phyloP scores from a whole-genome alignment of 1,284 basidiomycete species.

The Pseudozyma thailandica region DNA sequence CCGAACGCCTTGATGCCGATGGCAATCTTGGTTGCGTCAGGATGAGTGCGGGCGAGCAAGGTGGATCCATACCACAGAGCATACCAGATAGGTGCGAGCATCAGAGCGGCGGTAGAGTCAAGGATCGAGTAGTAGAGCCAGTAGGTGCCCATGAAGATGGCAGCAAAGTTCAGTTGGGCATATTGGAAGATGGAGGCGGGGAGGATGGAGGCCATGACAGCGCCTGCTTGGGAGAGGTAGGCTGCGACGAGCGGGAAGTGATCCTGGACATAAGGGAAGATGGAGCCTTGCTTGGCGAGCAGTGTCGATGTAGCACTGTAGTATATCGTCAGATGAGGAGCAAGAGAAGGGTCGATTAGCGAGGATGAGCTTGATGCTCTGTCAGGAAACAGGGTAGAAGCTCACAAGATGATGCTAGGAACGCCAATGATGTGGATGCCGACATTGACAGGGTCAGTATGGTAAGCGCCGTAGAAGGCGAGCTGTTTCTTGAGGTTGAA shows the following conservation, averaged over 20 bases:
- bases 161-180: constrained; percentile 36
- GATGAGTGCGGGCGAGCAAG: constrained; percentile 23
- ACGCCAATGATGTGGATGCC: constrained; percentile 61
- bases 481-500: constrained; percentile 56
- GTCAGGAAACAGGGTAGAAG: background rate
- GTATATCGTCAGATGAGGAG: background rate
- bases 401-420: constrained; percentile 58
- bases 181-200: constrained; percentile 30
- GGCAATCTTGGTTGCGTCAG: constrained; percentile 37
- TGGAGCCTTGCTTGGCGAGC: constrained; percentile 38
- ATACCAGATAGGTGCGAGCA: constrained; percentile 55
- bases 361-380: no score
- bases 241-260: constrained; percentile 31
- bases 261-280: constrained; percentile 39
- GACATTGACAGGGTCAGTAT: constrained; percentile 59
- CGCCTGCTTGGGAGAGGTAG: constrained; percentile 38
- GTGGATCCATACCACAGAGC: constrained; percentile 34
- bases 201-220: constrained; percentile 18
- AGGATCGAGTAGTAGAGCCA: constrained; percentile 57
- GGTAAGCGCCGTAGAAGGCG: constrained; percentile 63
- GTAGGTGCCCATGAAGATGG: constrained; percentile 51
- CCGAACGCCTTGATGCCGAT: constrained; percentile 38
- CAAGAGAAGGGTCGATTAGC: background rate
- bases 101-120: constrained; percentile 42
- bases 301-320: constrained; percentile 29